Evolutionary conservation across 441 rosid species (phyloP).

Genomic region (Euphorbia schlechtendalii): DNA sequence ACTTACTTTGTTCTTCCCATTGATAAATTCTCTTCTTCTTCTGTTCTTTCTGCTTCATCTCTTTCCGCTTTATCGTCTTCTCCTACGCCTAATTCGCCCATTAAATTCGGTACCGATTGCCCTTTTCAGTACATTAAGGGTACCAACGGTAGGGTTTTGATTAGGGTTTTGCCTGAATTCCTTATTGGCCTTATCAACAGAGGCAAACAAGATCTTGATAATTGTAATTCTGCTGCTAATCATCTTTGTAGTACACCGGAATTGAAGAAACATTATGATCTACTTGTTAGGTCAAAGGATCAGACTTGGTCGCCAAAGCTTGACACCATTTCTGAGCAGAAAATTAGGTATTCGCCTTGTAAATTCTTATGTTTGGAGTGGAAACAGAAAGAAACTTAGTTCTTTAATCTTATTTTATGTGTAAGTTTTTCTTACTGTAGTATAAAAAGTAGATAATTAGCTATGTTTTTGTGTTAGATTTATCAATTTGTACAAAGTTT

Average conservation of each 20-base stretch:
- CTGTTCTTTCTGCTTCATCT: slow-evolving; percentile 46
- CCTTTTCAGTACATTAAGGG: slow-evolving; percentile 64
- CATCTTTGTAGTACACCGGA: slow-evolving; percentile 83
- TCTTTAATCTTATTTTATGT: neutral
- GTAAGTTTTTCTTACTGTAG: neutral
- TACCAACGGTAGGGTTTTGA: slow-evolving; percentile 46
- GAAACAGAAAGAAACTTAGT: slow-evolving; percentile 34
- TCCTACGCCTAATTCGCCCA: slow-evolving; percentile 22
- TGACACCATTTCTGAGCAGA: slow-evolving; percentile 69
- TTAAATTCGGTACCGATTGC: slow-evolving; percentile 37
- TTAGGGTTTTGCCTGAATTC: slow-evolving; percentile 64
- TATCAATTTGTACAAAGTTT: neutral
- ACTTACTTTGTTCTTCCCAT: slow-evolving; percentile 79
- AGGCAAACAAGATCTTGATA: slow-evolving; percentile 22
- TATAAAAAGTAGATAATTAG: neutral
- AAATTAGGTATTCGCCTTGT: slow-evolving; percentile 62
- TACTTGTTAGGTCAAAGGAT: slow-evolving; percentile 59
- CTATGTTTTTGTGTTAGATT: no score
- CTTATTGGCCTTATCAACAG: slow-evolving; percentile 39
- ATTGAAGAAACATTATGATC: slow-evolving; percentile 75
- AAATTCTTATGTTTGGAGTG: slow-evolving; percentile 48
- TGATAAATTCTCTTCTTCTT: slow-evolving; percentile 47
- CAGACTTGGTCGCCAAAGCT: slow-evolving; percentile 85
- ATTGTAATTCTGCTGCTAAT: no score
- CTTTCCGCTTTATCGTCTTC: slow-evolving; percentile 46